These are phyloP conservation scores for Kwoniella europaea DNA, from an alignment of 768 basidiomycete genomes.

Conservation along the genomic window DNA sequence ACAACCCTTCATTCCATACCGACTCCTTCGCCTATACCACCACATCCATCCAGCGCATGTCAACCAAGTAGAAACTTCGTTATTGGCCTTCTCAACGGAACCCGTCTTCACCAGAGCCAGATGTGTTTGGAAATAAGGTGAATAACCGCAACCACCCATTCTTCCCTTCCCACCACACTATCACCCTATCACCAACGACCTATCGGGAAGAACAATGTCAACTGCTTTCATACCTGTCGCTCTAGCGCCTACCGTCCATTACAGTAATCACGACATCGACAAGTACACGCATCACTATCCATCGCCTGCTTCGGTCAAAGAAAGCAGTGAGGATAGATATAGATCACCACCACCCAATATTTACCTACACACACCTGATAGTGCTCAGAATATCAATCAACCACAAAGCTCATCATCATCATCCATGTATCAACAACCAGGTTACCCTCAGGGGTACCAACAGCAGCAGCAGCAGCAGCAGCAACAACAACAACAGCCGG, in stretches of 20 bases:
- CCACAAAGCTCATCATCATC: not conserved
- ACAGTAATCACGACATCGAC: slow-evolving; percentile 6
- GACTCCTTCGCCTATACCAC: not conserved
- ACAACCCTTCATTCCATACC: not conserved
- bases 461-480: slow-evolving; percentile 2
- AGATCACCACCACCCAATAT: slow-evolving; percentile 6
- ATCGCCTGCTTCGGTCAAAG: not conserved
- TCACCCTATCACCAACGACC: not conserved
- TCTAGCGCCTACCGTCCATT: slow-evolving; percentile 21
- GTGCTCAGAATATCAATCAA: slow-evolving; percentile 4
- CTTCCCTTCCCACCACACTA: not conserved
- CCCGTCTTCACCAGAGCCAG: not conserved
- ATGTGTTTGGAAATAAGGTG: no score
- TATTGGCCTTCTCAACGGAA: not conserved
- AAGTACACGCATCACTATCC: slow-evolving; percentile 1
- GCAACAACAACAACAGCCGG: slow-evolving; percentile 11
- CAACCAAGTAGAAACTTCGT: not conserved
- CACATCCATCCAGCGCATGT: not conserved
- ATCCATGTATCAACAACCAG: slow-evolving; percentile 12
- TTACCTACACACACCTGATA: slow-evolving; percentile 12
- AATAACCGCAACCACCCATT: not conserved
- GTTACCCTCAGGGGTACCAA: not conserved
- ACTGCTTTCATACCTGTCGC: slow-evolving; percentile 25
- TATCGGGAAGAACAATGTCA: slow-evolving; percentile 12
- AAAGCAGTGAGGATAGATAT: slow-evolving; percentile 1